These are phyloP conservation scores for Pneumocystis wakefieldiae DNA, from an alignment of 1,139 yeast species.

Conservation along the genomic window DNA sequence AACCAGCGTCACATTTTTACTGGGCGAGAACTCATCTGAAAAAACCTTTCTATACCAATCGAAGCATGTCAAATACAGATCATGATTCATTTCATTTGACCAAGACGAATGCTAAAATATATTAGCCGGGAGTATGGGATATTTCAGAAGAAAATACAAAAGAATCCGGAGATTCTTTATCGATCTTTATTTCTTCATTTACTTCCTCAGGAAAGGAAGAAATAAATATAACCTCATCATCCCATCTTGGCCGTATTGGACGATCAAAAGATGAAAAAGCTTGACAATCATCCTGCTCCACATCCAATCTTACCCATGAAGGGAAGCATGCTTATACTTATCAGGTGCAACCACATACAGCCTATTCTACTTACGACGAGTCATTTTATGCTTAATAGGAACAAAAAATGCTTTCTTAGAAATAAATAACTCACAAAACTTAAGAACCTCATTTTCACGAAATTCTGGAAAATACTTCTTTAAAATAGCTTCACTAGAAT, in stretches of 20 bases:
- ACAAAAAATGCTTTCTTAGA: slow-evolving; percentile 43
- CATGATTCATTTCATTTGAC: not conserved
- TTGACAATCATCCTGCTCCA: slow-evolving; percentile 35
- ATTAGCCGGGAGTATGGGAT: not conserved
- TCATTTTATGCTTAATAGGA: slow-evolving; percentile 37
- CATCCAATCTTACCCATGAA: slow-evolving; percentile 30
- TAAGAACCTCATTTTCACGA: slow-evolving; percentile 38
- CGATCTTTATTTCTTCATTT: not conserved
- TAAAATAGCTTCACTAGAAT: slow-evolving; percentile 20
- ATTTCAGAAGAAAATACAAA: not conserved
- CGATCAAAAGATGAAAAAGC: slow-evolving; percentile 24
- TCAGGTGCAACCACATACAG: no score
- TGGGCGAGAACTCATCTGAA: not conserved
- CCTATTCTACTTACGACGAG: slow-evolving; percentile 16
- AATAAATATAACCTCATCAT: not conserved
- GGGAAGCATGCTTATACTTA: slow-evolving; percentile 30
- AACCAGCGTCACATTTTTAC: not conserved
- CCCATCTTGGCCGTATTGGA: not conserved
- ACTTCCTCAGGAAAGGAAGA: not conserved
- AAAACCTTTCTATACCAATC: not conserved
- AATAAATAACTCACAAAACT: slow-evolving; percentile 53
- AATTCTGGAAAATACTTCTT: slow-evolving; percentile 47
- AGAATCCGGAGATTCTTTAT: not conserved
- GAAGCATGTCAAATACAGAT: not conserved
- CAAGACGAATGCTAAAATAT: not conserved